phyloP scores from a whole-genome alignment of 1,284 basidiomycete genomes.

The Pholiota adiposa region DNA sequence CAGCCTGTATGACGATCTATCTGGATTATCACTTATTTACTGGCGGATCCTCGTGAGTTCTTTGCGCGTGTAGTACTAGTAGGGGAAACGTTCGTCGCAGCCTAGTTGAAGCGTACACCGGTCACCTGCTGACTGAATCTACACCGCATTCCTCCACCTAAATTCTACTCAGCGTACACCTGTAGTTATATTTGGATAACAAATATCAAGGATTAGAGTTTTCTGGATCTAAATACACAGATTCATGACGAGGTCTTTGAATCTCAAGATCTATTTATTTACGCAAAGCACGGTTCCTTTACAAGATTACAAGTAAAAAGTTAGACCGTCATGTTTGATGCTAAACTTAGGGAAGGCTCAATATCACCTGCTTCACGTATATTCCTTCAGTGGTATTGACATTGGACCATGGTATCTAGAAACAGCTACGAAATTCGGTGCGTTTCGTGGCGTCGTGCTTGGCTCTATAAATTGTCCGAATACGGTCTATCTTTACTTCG shows the following conservation, averaged over 20 bases:
- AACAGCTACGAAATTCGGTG: not conserved
- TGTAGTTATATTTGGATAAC: not conserved
- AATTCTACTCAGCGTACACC: not conserved
- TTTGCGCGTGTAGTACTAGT: not conserved
- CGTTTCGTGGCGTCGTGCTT: not conserved
- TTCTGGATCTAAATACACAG: too few relatives aligned
- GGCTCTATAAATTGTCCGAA: not conserved
- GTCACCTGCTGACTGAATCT: not conserved
- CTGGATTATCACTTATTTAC: not conserved
- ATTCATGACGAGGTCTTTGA: too few relatives aligned
- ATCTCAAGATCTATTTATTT: not conserved
- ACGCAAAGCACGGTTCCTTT: not conserved
- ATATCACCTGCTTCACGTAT: not conserved
- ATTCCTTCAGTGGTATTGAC: not conserved
- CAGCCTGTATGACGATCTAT: not conserved
- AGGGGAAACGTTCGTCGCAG: too few relatives aligned
- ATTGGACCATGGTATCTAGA: not conserved
- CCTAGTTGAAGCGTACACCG: too few relatives aligned
- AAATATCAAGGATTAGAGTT: not conserved
- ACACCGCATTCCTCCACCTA: not conserved
- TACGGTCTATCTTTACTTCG: not conserved
- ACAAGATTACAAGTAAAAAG: not conserved
- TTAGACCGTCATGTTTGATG: not conserved
- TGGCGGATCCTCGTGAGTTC: not conserved
- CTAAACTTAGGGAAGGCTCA: not conserved